These are phyloP conservation scores for Aspergillus incahuasiensis DNA, from an alignment of 495 filamentous ascomycete species.

Conservation along the genomic window DNA sequence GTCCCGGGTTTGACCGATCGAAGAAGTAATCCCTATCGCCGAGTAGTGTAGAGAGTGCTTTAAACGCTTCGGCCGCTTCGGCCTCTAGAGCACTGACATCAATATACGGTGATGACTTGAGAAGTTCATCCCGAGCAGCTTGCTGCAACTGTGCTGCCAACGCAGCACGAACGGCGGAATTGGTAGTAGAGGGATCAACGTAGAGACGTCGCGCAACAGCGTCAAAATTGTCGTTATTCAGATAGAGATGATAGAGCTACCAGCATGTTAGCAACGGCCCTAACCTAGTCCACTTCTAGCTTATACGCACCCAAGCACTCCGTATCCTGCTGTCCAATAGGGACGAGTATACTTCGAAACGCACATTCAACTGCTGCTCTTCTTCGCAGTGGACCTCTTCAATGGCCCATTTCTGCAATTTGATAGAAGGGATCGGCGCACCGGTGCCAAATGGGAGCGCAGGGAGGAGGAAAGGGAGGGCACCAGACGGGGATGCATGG, in stretches of 20 bases:
- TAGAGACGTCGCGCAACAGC: conserved; percentile 65
- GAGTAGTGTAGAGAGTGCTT: conserved; percentile 67
- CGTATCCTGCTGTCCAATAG: conserved; percentile 78
- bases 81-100: conserved; percentile 59
- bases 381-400: conserved; percentile 44
- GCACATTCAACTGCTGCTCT: conserved; percentile 51
- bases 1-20: conserved; percentile 52
- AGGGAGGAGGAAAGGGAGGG: conserved; percentile 82
- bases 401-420: conserved; percentile 66
- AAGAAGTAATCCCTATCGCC: conserved; percentile 65
- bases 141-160: conserved; percentile 61
- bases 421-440: conserved; percentile 56
- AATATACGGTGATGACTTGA: conserved; percentile 57
- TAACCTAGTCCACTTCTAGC: background rate
- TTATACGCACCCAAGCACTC: conserved; percentile 69
- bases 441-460: conserved; percentile 24
- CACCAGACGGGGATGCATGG: conserved; percentile 85
- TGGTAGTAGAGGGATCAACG: conserved; percentile 57
- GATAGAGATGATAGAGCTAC: conserved; percentile 76
- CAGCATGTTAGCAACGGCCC: conserved; percentile 7
- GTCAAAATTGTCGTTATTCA: conserved; percentile 59
- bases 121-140: conserved; percentile 68
- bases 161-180: conserved; percentile 54
- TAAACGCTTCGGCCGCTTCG: conserved; percentile 66
- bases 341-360: conserved; percentile 74